These are phyloP conservation scores for Wallacemonas sp. DNA, from an alignment of 208 protist species.

Conservation along the genomic window DNA sequence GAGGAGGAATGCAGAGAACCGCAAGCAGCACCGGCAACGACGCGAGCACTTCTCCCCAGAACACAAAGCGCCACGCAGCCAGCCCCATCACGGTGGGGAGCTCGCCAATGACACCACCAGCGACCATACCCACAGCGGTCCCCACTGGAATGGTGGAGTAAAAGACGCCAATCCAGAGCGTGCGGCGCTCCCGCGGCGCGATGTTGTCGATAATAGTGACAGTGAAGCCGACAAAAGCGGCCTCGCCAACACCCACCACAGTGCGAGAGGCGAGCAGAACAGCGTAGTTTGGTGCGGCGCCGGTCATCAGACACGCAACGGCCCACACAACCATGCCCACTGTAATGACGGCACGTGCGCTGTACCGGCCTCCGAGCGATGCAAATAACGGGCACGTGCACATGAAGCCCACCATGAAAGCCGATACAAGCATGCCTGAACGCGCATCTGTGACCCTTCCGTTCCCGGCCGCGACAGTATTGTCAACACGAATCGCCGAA, in stretches of 20 bases:
- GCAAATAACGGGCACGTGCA: constrained; percentile 67
- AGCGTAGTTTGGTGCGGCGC: constrained; percentile 45
- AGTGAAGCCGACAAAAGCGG: constrained; percentile 77
- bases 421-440: constrained; percentile 62
- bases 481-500: constrained; percentile 40
- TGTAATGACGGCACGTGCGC: constrained; percentile 45
- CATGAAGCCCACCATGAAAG: constrained; percentile 86
- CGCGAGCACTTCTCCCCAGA: constrained; percentile 49
- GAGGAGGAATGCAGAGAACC: constrained; percentile 37
- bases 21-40: constrained; percentile 42
- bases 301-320: constrained; percentile 43
- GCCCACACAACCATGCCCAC: constrained; percentile 67
- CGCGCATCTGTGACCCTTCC: constrained; percentile 41
- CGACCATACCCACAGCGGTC: constrained; percentile 71
- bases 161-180: constrained; percentile 81
- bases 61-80: constrained; percentile 54
- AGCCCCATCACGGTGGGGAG: constrained; percentile 13
- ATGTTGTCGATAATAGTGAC: constrained; percentile 85
- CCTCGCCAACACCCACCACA: constrained; percentile 79
- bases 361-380: constrained; percentile 32
- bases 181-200: constrained; percentile 54
- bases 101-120: constrained; percentile 54
- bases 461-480: constrained; percentile 12
- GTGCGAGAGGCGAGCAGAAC: constrained; percentile 51
- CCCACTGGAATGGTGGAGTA: constrained; percentile 88